Evolutionary conservation across 2,329 filamentous ascomycete species (phyloP), one percentile per base, ranked within the genome.

Genomic region (Aspergillus fischeri): DNA sequence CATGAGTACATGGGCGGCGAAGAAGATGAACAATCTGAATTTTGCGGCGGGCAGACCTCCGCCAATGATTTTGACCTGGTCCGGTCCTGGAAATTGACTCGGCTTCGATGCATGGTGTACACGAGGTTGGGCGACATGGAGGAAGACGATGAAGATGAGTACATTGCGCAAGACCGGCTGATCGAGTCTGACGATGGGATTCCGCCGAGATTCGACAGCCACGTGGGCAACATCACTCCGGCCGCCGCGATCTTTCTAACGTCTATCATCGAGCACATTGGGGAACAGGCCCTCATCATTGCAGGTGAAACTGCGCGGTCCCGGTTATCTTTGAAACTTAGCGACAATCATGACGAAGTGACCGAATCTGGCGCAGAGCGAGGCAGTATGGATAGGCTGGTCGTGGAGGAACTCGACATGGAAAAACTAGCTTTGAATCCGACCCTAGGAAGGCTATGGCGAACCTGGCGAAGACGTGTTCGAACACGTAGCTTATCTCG

Each of bases 41-140:
- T 84, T n/a, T 76, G 83, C 48, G 80, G 81, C 25, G 75, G 80
- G 3, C 73, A 77, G 48, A 77, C 79, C 32, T 74, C 80, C 1
- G 74, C 77, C 10, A 80, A 81, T 2, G 85, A 88, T 64, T 97
- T 93, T 85, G 92, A 97, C 71, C 78, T 96, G n/a, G 90, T 97
- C 70, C 81, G 92, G 55, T 88, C 92, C 20, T 99, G 94, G 92
- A 97, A 95, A 78, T 85, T 94, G 64, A 94, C 92, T 0, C 86
- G 94, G 54, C 78, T 99, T 67, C 86, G 94, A 59, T 96, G 94
- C 73, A 99, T 99, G 94, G 93, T 99, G 24, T 97, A 97, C 73
- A 97, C 92, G 8, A 92, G 94, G 8, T 80, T 99, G 6, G 94
- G 94, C 48, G 93, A 99, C 70, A 87, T 99, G 83, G 95, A 99